Conservation (phyloP, 2,329 filamentous ascomycete species). For the Botrytis cinerea region DNA sequence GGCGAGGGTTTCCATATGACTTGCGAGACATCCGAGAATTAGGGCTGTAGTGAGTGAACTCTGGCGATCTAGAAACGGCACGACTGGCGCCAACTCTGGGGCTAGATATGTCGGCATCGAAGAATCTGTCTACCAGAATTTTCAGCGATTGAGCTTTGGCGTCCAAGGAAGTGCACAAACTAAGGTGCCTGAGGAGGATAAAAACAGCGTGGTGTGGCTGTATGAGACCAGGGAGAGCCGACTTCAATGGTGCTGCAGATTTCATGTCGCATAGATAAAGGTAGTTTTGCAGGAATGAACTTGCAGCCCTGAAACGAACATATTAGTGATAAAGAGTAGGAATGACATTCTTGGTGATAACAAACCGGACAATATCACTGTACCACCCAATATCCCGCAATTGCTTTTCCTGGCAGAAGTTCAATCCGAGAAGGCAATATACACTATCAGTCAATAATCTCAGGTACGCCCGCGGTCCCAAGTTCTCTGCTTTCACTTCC, state of each 20-base stretch:
- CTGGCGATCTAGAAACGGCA: neutral
- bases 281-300: constrained; percentile 17
- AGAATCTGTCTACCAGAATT: neutral
- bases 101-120: neutral
- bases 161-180: constrained; percentile 10
- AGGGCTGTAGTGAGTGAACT: neutral
- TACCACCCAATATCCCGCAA: neutral
- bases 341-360: neutral
- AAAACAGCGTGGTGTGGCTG: constrained; percentile 23
- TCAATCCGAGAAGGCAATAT: neutral
- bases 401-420: neutral
- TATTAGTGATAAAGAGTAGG: neutral
- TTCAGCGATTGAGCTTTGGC: neutral
- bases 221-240: constrained; percentile 17
- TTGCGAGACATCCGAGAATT: neutral
- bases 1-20: neutral
- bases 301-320: constrained; percentile 11
- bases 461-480: neutral
- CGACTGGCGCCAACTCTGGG: too few relatives aligned
- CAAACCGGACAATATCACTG: neutral
- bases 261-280: neutral
- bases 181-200: constrained; percentile 25
- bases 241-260: neutral
- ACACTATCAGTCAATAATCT: neutral
- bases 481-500: neutral